A percentile compares a stretch with the other conserved stretches of the same genome.
These are phyloP conservation scores for Hericium coralloides DNA, from an alignment of 768 basidiomycete genomes.

Conservation along the genomic window DNA sequence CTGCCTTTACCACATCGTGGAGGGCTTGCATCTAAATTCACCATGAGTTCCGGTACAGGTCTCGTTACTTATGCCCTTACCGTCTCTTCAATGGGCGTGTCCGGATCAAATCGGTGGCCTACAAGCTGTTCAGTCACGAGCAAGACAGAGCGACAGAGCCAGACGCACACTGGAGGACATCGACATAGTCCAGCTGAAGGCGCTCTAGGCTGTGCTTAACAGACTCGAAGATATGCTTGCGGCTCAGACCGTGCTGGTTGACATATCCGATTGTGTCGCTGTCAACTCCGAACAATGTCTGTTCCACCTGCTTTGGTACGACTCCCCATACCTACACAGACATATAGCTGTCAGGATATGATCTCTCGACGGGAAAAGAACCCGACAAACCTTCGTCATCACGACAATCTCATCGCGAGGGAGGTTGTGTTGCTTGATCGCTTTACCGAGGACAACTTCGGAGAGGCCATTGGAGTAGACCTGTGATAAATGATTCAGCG, in stretches of 20 bases:
- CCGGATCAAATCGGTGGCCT: slow-evolving; percentile 23
- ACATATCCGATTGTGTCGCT: slow-evolving; percentile 17
- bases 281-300: background rate
- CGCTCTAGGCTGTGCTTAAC: slow-evolving; percentile 30
- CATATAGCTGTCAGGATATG: background rate
- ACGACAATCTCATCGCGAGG: slow-evolving; percentile 73
- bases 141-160: background rate
- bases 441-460: slow-evolving; percentile 62
- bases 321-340: background rate
- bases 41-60: background rate
- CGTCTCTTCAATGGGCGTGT: slow-evolving; percentile 26
- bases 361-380: background rate
- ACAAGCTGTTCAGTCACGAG: background rate
- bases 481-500: slow-evolving; percentile 21
- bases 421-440: slow-evolving; percentile 54
- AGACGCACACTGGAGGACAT: slow-evolving; percentile 41
- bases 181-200: slow-evolving; percentile 45
- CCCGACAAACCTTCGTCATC: slow-evolving; percentile 40
- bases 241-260: slow-evolving; percentile 25
- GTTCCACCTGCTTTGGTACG: background rate
- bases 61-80: background rate
- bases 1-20: slow-evolving; percentile 30
- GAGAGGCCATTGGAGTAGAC: slow-evolving; percentile 58
- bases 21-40: slow-evolving; percentile 26
- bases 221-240: slow-evolving; percentile 55